Conservation (phyloP, 2,329 filamentous ascomycete species). For the Albophoma yamanashiensis region DNA sequence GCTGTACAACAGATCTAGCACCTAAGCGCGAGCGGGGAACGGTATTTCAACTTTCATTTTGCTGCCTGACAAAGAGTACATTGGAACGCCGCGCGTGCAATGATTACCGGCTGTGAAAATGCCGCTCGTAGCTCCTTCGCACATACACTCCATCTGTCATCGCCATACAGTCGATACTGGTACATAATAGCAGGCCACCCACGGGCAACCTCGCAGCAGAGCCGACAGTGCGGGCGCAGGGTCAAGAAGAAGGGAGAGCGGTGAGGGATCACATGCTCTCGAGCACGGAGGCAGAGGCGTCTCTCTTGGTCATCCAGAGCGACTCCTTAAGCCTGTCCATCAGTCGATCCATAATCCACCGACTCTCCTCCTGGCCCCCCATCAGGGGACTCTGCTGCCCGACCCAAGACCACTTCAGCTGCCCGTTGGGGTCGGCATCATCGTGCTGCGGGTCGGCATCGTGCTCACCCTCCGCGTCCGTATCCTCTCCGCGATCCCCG, state of each 20-base stretch:
- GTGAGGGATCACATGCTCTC: not conserved
- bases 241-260: not conserved
- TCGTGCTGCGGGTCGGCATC: not conserved
- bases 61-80: not conserved
- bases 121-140: not conserved
- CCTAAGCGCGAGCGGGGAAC: not conserved
- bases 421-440: conserved; percentile 16
- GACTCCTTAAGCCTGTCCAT: conserved; percentile 37
- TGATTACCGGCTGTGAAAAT: not conserved
- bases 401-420: conserved; percentile 59
- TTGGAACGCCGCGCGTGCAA: not conserved
- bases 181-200: not conserved
- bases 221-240: not conserved
- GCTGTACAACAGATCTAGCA: not conserved
- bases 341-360: conserved; percentile 63
- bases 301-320: conserved; percentile 6
- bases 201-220: not conserved
- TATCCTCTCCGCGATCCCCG: not conserved
- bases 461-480: conserved; percentile 1
- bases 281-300: not conserved
- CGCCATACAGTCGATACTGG: not conserved
- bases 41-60: not conserved
- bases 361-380: conserved; percentile 55
- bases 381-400: conserved; percentile 59
- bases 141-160: not conserved